A percentile compares a stretch with the other conserved stretches of the same genome.
Evolutionary conservation across 2,329 filamentous ascomycete species (phyloP).

Genomic region (Aspergillus ruber): DNA sequence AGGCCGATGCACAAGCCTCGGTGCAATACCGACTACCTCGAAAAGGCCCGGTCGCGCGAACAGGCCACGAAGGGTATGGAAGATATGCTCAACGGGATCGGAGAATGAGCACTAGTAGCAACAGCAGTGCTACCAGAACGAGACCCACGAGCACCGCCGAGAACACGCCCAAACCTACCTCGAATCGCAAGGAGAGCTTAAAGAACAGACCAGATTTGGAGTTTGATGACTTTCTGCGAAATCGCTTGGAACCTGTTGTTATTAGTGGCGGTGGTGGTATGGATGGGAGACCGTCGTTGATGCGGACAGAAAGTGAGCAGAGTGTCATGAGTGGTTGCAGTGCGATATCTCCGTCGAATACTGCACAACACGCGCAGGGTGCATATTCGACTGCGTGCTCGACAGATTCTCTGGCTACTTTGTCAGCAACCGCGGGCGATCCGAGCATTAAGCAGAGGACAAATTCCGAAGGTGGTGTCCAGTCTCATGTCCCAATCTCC

Average conservation of each 20-base stretch:
- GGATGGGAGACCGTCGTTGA: slow-evolving; percentile 18
- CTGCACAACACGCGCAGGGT: slow-evolving; percentile 13
- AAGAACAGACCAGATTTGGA: slow-evolving; percentile 36
- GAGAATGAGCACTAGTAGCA: slow-evolving; percentile 37
- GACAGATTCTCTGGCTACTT: slow-evolving; percentile 27
- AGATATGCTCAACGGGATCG: slow-evolving; percentile 42
- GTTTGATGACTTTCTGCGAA: slow-evolving; percentile 44
- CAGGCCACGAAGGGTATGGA: slow-evolving; percentile 69
- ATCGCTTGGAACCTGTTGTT: slow-evolving; percentile 44
- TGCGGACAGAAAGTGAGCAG: slow-evolving; percentile 35
- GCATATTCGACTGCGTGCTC: slow-evolving; percentile 25
- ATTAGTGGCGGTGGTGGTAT: slow-evolving; percentile 40
- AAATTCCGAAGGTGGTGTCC: background rate
- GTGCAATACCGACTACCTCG: slow-evolving; percentile 54
- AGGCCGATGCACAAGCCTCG: slow-evolving; percentile 41
- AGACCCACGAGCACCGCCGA: slow-evolving; percentile 36
- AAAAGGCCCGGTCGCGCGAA: slow-evolving; percentile 84
- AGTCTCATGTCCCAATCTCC: background rate
- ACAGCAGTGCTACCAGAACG: slow-evolving; percentile 26
- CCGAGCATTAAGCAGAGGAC: slow-evolving; percentile 2
- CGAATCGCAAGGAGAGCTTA: slow-evolving; percentile 36
- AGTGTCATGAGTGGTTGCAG: slow-evolving; percentile 30
- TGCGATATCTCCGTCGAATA: slow-evolving; percentile 21
- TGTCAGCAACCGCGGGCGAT: slow-evolving; percentile 17
- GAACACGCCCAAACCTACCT: slow-evolving; percentile 28